Evolutionary conservation across 768 basidiomycete species (phyloP).

Genomic region (Tubosaeta sp.): DNA sequence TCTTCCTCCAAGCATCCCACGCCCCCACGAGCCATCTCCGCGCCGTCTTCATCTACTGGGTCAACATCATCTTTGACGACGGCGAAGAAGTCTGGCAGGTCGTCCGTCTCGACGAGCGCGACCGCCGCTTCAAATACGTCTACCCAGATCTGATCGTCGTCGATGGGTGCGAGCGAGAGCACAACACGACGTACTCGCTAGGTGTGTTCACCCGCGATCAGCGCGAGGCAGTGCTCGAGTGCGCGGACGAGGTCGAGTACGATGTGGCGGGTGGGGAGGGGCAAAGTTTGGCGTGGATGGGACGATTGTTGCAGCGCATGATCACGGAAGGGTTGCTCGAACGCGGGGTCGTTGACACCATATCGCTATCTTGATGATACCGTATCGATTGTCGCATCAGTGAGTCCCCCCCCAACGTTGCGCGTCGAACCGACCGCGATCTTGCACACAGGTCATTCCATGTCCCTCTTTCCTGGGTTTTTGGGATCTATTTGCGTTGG

Average conservation of each 20-base stretch:
- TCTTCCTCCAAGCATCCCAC: constrained; percentile 21
- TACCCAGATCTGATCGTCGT: constrained; percentile 29
- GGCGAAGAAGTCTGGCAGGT: constrained; percentile 27
- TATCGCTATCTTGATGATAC: constrained; percentile 6
- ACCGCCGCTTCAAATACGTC: constrained; percentile 15
- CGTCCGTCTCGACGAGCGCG: constrained; percentile 19
- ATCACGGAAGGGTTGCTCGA: constrained; percentile 9
- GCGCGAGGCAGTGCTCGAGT: constrained; percentile 24
- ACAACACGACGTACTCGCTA: constrained; percentile 11
- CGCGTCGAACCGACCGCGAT: background rate
- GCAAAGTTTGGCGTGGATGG: constrained; percentile 17
- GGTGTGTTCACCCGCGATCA: constrained; percentile 22
- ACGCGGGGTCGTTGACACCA: constrained; percentile 2
- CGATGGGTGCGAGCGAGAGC: constrained; percentile 9
- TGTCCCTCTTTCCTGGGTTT: background rate
- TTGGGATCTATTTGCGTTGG: background rate
- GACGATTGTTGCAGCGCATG: constrained; percentile 16
- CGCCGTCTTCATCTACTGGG: constrained; percentile 24
- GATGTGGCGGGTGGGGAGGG: constrained; percentile 1
- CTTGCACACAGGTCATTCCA: background rate
- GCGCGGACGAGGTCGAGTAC: constrained; percentile 25
- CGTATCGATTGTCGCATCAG: background rate
- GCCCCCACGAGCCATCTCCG: constrained; percentile 1
- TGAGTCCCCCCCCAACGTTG: background rate
- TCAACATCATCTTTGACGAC: constrained; percentile 19